Evolutionary conservation across 192 early-diverging fungal species (phyloP).

Genomic region (Podila horticola): DNA sequence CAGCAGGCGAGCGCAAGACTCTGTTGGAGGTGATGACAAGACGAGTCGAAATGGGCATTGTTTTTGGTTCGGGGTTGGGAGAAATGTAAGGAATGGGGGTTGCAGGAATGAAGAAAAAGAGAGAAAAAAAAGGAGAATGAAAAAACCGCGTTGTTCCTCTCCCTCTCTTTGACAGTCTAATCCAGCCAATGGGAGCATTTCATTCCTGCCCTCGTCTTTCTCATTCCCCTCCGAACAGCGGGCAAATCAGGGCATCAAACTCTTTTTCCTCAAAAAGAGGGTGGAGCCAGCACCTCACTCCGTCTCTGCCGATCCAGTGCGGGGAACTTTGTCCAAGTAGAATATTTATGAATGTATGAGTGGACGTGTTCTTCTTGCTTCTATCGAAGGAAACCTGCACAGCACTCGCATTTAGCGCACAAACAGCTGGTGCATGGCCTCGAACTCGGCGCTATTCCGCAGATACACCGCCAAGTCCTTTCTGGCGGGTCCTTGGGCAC

Average conservation of each 20-base stretch:
- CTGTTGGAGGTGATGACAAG: slow-evolving; percentile 43
- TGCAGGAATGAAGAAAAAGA: neutral
- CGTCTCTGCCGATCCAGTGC: slow-evolving; percentile 7
- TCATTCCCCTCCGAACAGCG: neutral
- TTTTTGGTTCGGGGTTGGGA: neutral
- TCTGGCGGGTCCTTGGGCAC: slow-evolving; percentile 6
- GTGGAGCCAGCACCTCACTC: neutral
- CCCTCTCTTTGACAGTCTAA: neutral
- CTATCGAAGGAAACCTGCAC: neutral
- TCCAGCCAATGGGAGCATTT: neutral
- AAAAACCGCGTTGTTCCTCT: neutral
- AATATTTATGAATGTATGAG: no score
- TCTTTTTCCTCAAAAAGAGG: neutral
- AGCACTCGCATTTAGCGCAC: slow-evolving; percentile 17
- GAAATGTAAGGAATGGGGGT: slow-evolving; percentile 2
- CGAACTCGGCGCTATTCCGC: slow-evolving; percentile 38
- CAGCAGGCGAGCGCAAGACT: slow-evolving; percentile 52
- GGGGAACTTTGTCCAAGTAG: slow-evolving; percentile 42
- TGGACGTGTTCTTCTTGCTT: slow-evolving; percentile 1
- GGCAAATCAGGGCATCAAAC: slow-evolving; percentile 10
- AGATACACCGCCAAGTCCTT: slow-evolving; percentile 45
- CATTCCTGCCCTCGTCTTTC: no score
- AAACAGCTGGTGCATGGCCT: slow-evolving; percentile 50
- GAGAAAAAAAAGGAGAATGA: slow-evolving; percentile 3
- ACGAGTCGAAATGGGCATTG: slow-evolving; percentile 20